These are phyloP conservation scores for Candolleomyces aberdarensis DNA, from an alignment of 768 basidiomycete genomes.

Conservation along the genomic window DNA sequence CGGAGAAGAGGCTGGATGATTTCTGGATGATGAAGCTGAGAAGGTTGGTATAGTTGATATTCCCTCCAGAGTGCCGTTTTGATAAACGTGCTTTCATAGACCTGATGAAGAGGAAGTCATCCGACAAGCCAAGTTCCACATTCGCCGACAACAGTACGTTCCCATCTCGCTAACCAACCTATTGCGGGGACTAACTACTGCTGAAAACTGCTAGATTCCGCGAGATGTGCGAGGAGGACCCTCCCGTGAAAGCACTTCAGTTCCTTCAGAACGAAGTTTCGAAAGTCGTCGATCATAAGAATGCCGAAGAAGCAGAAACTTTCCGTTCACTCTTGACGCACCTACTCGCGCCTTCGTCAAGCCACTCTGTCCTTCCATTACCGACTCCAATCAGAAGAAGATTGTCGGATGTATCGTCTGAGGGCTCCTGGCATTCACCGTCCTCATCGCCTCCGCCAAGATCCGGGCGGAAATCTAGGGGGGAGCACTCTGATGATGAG, in stretches of 20 bases:
- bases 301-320: conserved; percentile 53
- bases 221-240: conserved; percentile 70
- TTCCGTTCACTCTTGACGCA: conserved; percentile 69
- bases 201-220: conserved; percentile 52
- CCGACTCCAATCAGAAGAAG: background rate
- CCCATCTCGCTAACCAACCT: background rate
- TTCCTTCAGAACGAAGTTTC: conserved; percentile 73
- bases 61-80: too few relatives aligned
- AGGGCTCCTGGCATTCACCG: conserved; percentile 14
- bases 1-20: conserved; percentile 62
- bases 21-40: conserved; percentile 73
- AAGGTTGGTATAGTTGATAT: conserved; percentile 41
- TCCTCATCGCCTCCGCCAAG: conserved; percentile 39
- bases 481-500: conserved; percentile 13
- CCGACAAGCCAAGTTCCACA: conserved; percentile 56
- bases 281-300: conserved; percentile 65
- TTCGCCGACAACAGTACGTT: conserved; percentile 72
- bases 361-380: conserved; percentile 11
- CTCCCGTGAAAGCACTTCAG: conserved; percentile 60
- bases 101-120: conserved; percentile 61
- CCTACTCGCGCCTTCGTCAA: conserved; percentile 44
- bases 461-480: conserved; percentile 23
- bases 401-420: background rate
- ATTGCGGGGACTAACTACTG: background rate
- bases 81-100: conserved; percentile 29